phyloP scores from a whole-genome alignment of 2,329 filamentous ascomycete genomes.

The Aschersonia sp. region DNA sequence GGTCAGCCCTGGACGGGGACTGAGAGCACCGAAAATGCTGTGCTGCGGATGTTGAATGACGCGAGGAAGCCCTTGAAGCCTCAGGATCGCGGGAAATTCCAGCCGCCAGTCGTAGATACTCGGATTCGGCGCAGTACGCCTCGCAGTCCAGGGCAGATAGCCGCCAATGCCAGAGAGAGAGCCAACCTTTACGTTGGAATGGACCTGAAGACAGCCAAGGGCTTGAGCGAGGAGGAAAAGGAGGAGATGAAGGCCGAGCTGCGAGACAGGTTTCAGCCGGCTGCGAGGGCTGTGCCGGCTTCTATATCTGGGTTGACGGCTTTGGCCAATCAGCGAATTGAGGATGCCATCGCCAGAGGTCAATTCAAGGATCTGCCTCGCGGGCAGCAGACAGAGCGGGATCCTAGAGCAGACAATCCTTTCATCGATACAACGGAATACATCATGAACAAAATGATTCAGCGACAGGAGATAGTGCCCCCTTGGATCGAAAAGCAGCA shows the following conservation, averaged over 20 bases:
- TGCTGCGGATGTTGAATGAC: conserved; percentile 75
- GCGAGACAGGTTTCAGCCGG: conserved; percentile 65
- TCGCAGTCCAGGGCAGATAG: conserved; percentile 28
- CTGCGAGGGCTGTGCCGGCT: conserved; percentile 57
- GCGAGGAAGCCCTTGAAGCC: conserved; percentile 53
- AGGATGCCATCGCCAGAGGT: conserved; percentile 81
- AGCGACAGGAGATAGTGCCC: conserved; percentile 86
- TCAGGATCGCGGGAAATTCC: conserved; percentile 29
- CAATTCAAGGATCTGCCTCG: conserved; percentile 76
- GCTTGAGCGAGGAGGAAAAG: conserved; percentile 55
- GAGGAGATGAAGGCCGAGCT: conserved; percentile 59
- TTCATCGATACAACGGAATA: conserved; percentile 96
- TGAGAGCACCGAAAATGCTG: conserved; percentile 59
- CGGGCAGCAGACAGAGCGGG: conserved; percentile 67
- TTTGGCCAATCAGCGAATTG: conserved; percentile 80
- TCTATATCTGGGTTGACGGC: conserved; percentile 65
- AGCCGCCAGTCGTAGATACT: conserved; percentile 36
- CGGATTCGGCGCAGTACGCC: conserved; percentile 26
- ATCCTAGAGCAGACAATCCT: conserved; percentile 68
- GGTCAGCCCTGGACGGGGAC: conserved; percentile 64
- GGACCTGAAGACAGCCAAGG: conserved; percentile 30
- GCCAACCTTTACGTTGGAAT: conserved; percentile 35
- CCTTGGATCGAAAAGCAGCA: conserved; percentile 99
- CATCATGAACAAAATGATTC: conserved; percentile 97
- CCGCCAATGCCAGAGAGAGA: conserved; percentile 40